Evolutionary conservation across 805 yeast species (phyloP).

Genomic region (Candida ulmi): DNA sequence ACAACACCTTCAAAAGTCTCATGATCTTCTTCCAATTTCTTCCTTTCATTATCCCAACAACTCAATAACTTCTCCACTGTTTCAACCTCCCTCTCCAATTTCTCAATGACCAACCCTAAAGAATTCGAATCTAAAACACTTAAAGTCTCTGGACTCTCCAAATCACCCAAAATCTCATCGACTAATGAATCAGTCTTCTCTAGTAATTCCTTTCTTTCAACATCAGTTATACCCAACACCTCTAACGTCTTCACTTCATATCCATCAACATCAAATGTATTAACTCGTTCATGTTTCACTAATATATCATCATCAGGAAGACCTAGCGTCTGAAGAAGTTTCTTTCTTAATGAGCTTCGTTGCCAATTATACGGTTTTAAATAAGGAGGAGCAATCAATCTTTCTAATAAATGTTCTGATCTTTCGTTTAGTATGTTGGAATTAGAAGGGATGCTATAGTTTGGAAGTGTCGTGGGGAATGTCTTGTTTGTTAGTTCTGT

Average conservation of each 20-base stretch:
- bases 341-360: slow-evolving; percentile 57
- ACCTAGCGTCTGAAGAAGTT: slow-evolving; percentile 58
- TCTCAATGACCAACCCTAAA: slow-evolving; percentile 31
- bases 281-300: slow-evolving; percentile 15
- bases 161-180: slow-evolving; percentile 9
- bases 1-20: slow-evolving; percentile 80
- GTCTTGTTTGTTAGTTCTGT: slow-evolving; percentile 6
- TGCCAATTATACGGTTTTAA: slow-evolving; percentile 65
- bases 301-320: slow-evolving; percentile 64
- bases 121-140: slow-evolving; percentile 27
- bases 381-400: slow-evolving; percentile 42
- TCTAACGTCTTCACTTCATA: slow-evolving; percentile 21
- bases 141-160: slow-evolving; percentile 13
- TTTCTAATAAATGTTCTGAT: slow-evolving; percentile 36
- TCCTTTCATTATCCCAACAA: slow-evolving; percentile 48
- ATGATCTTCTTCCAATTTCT: slow-evolving; percentile 55
- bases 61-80: slow-evolving; percentile 33
- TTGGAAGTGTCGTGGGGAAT: slow-evolving; percentile 7
- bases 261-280: slow-evolving; percentile 17
- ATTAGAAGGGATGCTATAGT: slow-evolving; percentile 6
- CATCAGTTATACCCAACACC: slow-evolving; percentile 28
- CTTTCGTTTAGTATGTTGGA: slow-evolving; percentile 25
- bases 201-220: slow-evolving; percentile 21
- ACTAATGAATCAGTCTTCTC: slow-evolving; percentile 18
- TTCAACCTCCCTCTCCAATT: slow-evolving; percentile 28